Evolutionary conservation across 345 rosid species (phyloP), one percentile per base, ranked within the genome.

Genomic region (Punica granatum): DNA sequence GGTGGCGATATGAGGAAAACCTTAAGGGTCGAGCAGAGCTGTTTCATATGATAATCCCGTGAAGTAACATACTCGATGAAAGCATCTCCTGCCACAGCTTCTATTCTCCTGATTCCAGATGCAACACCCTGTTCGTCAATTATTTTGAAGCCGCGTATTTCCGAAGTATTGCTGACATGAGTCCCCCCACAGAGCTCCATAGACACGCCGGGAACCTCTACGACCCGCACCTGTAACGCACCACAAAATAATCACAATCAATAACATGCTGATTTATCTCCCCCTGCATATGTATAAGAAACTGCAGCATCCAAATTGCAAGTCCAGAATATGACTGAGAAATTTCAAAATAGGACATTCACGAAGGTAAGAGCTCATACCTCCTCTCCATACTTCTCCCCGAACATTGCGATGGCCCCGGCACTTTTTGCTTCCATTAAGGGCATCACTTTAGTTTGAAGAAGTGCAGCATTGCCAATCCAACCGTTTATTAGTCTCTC

Each of bases 131-230:
- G 96, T 78, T 93, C 98, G 3, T 96, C 90, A 69, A 93, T 87
- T 25, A 90, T 85, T 74, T 93, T 93, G 84, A 90, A 89, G 69
- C 90, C 96, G 32, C 92, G 84, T 72, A 93, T 93, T 73, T 93
- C 98, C 54, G 88, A 76, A 73, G 98, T 93, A 79, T 83, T 90
- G 74, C 76, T 73, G 67, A 93, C 98, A 78, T 89, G 98, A 56
- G 98, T 93, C 74, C 98, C 98, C 75, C 97, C 97, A 75, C 98
- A 90, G 69, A 93, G 96, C 81, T 93, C 98, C 96, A 93, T 87
- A 35, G 98, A 93, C 65, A 93, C 91, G 70, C 97, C 98, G 16
- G 97, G 97, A 76, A 93, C 98, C 79, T 93, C 96, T 32, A 93
- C 91, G n/a, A 93, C 96, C 64, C 98, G 92, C 36, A 93, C 98